A percentile compares a stretch with the other conserved stretches of the same genome.
phyloP scores from a whole-genome alignment of 169 alveolate species.

The Eimeria acervulina region DNA sequence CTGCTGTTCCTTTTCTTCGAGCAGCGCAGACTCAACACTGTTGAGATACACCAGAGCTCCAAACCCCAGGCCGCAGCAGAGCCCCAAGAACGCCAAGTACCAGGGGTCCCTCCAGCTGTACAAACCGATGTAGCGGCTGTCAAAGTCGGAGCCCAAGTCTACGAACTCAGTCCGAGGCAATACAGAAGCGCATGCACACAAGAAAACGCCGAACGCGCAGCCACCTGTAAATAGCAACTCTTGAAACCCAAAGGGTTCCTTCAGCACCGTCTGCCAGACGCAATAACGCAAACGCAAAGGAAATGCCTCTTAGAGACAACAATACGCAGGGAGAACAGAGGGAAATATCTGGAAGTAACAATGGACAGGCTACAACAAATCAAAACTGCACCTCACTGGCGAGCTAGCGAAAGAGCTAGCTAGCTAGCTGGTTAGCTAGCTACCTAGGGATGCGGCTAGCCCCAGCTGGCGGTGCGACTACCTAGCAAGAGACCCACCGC shows the following conservation, averaged over 20 bases:
- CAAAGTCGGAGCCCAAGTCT: not conserved
- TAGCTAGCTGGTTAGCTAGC: no score
- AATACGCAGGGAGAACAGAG: no score
- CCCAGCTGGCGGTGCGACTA: not conserved
- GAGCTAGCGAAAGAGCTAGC: not conserved
- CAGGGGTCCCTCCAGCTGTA: slow-evolving; percentile 92
- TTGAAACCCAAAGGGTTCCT: slow-evolving; percentile 90
- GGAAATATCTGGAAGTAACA: no score
- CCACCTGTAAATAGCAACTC: slow-evolving; percentile 91
- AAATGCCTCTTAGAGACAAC: no score
- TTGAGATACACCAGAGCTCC: slow-evolving; percentile 88
- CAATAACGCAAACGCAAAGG: not conserved
- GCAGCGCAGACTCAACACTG: slow-evolving; percentile 86
- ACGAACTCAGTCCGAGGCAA: slow-evolving; percentile 83
- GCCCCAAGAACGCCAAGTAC: slow-evolving; percentile 88
- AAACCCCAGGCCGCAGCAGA: slow-evolving; percentile 88
- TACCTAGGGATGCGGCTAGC: not conserved
- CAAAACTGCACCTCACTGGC: not conserved
- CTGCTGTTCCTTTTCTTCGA: slow-evolving; percentile 82
- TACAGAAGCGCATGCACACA: slow-evolving; percentile 92
- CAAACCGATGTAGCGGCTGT: slow-evolving; percentile 84
- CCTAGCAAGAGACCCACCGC: slow-evolving; percentile 84
- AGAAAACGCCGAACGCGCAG: slow-evolving; percentile 89
- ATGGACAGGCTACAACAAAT: not conserved
- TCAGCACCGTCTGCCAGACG: slow-evolving; percentile 80